phyloP scores from a whole-genome alignment of 2,329 filamentous ascomycete genomes.

The Ceratocystis colombiana region DNA sequence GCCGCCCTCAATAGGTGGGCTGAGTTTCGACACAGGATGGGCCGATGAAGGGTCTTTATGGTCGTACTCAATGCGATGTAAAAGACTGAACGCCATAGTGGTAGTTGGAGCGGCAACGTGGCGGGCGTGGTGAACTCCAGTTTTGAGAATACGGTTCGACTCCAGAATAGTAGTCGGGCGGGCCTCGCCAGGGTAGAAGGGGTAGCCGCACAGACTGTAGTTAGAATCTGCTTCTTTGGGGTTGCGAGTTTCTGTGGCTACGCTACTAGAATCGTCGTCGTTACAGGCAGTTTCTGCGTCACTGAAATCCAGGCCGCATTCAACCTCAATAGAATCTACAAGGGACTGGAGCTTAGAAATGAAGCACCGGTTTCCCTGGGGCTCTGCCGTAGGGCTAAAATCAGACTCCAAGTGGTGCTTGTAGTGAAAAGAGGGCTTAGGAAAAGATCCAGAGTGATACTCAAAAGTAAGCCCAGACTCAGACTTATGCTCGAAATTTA shows the following conservation, averaged over 20 bases:
- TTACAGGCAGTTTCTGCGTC: background rate
- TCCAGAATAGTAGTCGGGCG: conserved; percentile 1
- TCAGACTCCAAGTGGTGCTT: background rate
- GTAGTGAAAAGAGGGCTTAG: background rate
- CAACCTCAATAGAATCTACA: conserved; percentile 11
- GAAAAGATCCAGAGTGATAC: too few relatives aligned
- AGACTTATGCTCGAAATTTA: background rate
- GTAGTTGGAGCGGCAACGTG: conserved; percentile 10
- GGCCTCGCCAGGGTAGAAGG: background rate
- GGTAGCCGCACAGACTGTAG: conserved; percentile 1
- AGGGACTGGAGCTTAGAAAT: conserved; percentile 9
- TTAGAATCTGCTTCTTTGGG: background rate
- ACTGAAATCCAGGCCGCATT: background rate
- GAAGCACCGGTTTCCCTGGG: conserved; percentile 8
- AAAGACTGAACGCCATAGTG: conserved; percentile 14
- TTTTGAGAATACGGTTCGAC: conserved; percentile 6
- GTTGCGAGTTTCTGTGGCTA: background rate
- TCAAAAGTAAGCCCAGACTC: background rate
- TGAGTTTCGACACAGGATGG: conserved; percentile 8
- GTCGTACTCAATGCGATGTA: conserved; percentile 3
- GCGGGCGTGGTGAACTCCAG: conserved; percentile 13
- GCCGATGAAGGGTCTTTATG: conserved; percentile 13
- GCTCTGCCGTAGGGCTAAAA: background rate
- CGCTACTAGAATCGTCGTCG: background rate
- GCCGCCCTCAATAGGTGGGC: background rate